Conservation (phyloP, 768 basidiomycete species). For the Sutorius australiensis region DNA sequence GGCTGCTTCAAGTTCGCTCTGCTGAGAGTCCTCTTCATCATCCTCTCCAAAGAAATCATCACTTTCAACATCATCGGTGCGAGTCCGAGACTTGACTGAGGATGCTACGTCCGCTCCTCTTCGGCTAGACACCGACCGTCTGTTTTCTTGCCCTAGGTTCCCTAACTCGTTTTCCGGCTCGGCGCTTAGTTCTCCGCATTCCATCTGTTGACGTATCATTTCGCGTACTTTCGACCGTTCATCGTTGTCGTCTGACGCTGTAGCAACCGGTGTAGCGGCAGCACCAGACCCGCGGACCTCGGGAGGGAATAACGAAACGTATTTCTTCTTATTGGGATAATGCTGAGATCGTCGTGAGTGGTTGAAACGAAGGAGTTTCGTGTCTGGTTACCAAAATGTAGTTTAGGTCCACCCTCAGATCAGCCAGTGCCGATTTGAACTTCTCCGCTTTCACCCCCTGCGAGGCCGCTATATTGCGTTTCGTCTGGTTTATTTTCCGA, state of each 20-base stretch:
- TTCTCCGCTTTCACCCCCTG: constrained; percentile 36
- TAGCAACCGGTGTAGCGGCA: constrained; percentile 4
- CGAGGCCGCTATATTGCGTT: constrained; percentile 44
- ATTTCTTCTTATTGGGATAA: constrained; percentile 82
- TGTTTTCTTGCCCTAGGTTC: constrained; percentile 7
- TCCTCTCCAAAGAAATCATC: constrained; percentile 33
- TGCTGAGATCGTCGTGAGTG: constrained; percentile 44
- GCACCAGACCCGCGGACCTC: constrained; percentile 37
- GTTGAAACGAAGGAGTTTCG: not conserved
- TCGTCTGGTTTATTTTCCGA: constrained; percentile 70
- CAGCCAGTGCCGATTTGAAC: constrained; percentile 47
- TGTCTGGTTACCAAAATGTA: constrained; percentile 68
- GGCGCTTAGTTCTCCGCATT: constrained; percentile 48
- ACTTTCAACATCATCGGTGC: constrained; percentile 11
- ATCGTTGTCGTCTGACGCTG: constrained; percentile 36
- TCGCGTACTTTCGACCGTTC: constrained; percentile 54
- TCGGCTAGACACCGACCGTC: not conserved
- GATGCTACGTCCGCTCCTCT: constrained; percentile 1
- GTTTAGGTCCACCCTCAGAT: constrained; percentile 83
- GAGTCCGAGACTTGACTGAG: constrained; percentile 2
- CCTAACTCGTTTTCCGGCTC: constrained; percentile 54
- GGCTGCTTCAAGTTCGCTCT: constrained; percentile 10
- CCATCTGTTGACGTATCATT: constrained; percentile 61
- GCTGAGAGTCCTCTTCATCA: constrained; percentile 14
- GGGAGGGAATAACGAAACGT: constrained; percentile 85